Evolutionary conservation across 345 rosid species (phyloP), one percentile per base, ranked within the genome.

Genomic region (Moringa oleifera): DNA sequence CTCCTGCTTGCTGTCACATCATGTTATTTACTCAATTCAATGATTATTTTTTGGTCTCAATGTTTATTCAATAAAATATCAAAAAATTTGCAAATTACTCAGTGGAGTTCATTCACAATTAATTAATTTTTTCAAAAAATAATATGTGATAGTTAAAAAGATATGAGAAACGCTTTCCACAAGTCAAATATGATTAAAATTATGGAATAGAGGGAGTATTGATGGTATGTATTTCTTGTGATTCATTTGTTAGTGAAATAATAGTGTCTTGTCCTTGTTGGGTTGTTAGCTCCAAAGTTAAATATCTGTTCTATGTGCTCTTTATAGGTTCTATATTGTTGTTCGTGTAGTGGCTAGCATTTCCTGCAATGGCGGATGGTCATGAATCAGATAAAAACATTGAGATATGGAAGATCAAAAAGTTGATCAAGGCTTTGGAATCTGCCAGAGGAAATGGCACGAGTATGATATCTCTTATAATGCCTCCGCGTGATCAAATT

Each of bases 401-500:
- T 51, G 95, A 91, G 82, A 91, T 89, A 61, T 91, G 98, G 96
- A 91, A 91, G 72, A 89, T 91, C 36, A 91, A 91, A 74, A 91
- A 89, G 67, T 80, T 91, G 25, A 91, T 91, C 72, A 91, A 89
- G 73, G 96, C 90, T 7, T 72, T 86, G 53, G 98, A 91, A 65
- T 79, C 96, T 25, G 98, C 98, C 0, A 81, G 98, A 73, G 98
- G 96, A 49, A 89, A 91, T 63, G 96, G 98, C 12, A 89, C 95
- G 28, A 91, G 96, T 81, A 89, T 91, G 98, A 89, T 91, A 75
- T 91, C 98, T 55, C 95, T 91, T 55, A 91, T 91, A 3, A 89
- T 91, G 95, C 98, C 96, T 57, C 98, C 98, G 25, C 90, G 96
- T 52, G 95, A 91, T 83, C 98, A 89, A 67, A 79, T 91, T 17